Base-by-base conservation (phyloP, 495 filamentous ascomycete genomes). In the Daldinia caldariorum region DNA sequence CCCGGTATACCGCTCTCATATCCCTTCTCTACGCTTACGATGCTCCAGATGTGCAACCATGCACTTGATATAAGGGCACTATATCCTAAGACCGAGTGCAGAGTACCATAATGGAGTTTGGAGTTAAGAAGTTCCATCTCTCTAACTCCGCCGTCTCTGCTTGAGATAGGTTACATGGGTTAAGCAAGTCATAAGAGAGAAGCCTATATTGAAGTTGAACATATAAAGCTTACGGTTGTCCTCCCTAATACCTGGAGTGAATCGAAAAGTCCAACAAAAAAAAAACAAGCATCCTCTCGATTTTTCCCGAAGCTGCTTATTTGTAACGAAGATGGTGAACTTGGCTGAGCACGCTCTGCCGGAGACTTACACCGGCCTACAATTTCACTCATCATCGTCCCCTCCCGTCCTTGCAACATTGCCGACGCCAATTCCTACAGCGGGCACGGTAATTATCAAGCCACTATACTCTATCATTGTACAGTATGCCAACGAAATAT, bases 401-500 rank as follows among this genome's bases (percentile, higher is more conserved):
- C 64, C 74, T 6, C 70, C 73, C 6, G 58, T 50, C 51, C 35
- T 75, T 43, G 32, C 51, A 45, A 32, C 54, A 38, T 49, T 73
- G n/a, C 60, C 63, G 31, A 73, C 73, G 1, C 73, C 73, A 2
- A 47, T 61, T 35, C 63, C 71, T 12, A 73, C 63, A 12, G 32
- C 66, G 10, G 60, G 67, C 14, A 76, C 70, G 26, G 74, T 63
- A 1, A 64, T 76, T 37, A 51, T 76, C 35, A 61, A 67, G 13
- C 74, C 74, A 16, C 61, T 76, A 35, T 70, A 72, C 43, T 61
- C 67, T 13, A 71, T 59, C 37, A 55, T 76, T 26, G 66, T 71
- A 14, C 58, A 72, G 47, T 76, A 76, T 20, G 69, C 66, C 45
- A 64, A 67, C 61, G 51, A 71, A 43, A 76, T 74, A 58, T 74